Evolutionary conservation across 1,139 yeast species (phyloP).

Genomic region (Protomyces pachydermus): DNA sequence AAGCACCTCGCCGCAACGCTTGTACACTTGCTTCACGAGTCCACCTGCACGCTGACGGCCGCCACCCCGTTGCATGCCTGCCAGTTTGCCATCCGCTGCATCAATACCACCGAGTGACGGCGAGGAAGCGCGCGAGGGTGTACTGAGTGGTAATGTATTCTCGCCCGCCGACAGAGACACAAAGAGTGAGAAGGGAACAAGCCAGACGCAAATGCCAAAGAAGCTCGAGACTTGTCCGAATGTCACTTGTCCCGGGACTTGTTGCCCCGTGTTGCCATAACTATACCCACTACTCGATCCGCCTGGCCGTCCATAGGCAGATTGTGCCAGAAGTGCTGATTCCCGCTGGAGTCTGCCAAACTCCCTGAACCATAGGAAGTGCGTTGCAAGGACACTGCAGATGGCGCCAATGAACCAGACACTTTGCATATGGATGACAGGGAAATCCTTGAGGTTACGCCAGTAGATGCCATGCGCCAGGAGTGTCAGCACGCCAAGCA

Average conservation of each 20-base stretch:
- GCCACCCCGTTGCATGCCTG: background rate
- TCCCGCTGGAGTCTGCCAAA: slow-evolving; percentile 60
- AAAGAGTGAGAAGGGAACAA: slow-evolving; percentile 86
- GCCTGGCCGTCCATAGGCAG: slow-evolving; percentile 24
- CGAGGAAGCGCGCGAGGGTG: background rate
- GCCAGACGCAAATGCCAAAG: slow-evolving; percentile 90
- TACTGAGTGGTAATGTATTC: slow-evolving; percentile 59
- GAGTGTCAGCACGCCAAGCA: slow-evolving; percentile 59
- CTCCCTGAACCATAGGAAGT: slow-evolving; percentile 82
- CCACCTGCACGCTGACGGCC: slow-evolving; percentile 12
- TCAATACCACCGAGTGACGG: background rate
- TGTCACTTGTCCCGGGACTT: slow-evolving; percentile 48
- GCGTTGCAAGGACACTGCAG: slow-evolving; percentile 68
- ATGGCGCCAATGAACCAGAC: slow-evolving; percentile 69
- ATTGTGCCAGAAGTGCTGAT: slow-evolving; percentile 41
- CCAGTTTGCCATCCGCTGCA: background rate
- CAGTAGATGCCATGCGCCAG: slow-evolving; percentile 66
- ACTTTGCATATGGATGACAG: slow-evolving; percentile 69
- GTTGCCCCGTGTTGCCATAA: slow-evolving; percentile 43
- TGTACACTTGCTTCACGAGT: slow-evolving; percentile 8
- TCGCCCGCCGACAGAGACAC: slow-evolving; percentile 92
- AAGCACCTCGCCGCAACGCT: slow-evolving; percentile 9
- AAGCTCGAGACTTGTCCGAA: slow-evolving; percentile 89
- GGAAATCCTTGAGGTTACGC: slow-evolving; percentile 74
- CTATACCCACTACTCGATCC: slow-evolving; percentile 32